Evolutionary conservation across 2,329 filamentous ascomycete species (phyloP), one percentile per base, ranked within the genome.

Genomic region (Paecilomyces niveus): DNA sequence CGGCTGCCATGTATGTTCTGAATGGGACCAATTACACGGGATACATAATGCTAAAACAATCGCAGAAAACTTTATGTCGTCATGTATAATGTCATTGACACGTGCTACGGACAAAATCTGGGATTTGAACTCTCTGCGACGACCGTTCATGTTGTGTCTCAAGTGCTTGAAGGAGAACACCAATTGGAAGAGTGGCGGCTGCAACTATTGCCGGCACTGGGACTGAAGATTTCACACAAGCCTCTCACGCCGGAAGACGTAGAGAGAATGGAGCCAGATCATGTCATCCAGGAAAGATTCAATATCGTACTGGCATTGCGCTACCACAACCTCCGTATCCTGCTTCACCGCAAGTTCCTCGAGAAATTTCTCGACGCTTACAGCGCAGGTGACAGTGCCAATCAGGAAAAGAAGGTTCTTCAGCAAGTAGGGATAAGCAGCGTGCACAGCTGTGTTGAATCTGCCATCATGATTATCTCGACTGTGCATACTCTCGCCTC

Each of bases 51-150:
- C 21, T 39, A 26, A 54, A 45, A 49, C 50, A 6, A 18, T 11
- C 7, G 7, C 15, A 70, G 68, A 31, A 66, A 67, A 18, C 58
- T 73, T 1, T 72, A 75, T 55, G 67, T 67, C 50, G 61, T 68
- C 6, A 64, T 72, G 31, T 67, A 64, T 50, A 64, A 68, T 10
- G 66, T 77, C 8, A 68, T 81, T 9, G 74, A 80, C 26, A 63
- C 64, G 0, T 67, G 76, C 9, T 81, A 80, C 57, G 77, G 72
- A 8, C 72, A 73, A 55, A 81, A 81, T 53, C 67, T 81, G 1
- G 78, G 74, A 5, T 72, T 68, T 29, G 71, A 68, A 8, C 51
- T 58, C 0, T 58, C 64, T 1, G 60, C 65, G 1, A 65, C 62
- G 2, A 65, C 68, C 1, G 57, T 67, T 8, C 67, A 70, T 9